phyloP scores from a whole-genome alignment of 2,329 filamentous ascomycete genomes.

The Akanthomyces lecanii region DNA sequence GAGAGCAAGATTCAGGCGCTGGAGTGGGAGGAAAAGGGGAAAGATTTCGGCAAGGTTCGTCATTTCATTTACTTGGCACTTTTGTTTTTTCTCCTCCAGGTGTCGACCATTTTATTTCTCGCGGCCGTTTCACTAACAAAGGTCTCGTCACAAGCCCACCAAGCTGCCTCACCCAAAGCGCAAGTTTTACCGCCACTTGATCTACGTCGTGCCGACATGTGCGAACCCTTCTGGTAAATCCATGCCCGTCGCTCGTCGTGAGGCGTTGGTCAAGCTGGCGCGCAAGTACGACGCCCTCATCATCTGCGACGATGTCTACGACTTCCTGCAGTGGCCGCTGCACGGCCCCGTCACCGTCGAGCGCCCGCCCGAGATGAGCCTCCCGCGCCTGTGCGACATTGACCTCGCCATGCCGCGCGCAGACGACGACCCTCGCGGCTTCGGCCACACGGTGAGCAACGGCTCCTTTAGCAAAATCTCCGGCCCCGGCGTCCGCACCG shows the following conservation, averaged over 20 bases:
- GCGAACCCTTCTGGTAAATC: slow-evolving; percentile 84
- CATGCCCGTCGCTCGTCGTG: slow-evolving; percentile 65
- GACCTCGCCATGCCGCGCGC: slow-evolving; percentile 62
- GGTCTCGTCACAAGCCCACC: slow-evolving; percentile 34
- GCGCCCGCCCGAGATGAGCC: slow-evolving; percentile 40
- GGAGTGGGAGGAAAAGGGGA: slow-evolving; percentile 25
- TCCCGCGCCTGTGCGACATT: slow-evolving; percentile 75
- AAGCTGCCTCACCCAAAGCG: slow-evolving; percentile 56
- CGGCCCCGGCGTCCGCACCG: slow-evolving; percentile 75
- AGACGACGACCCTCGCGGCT: slow-evolving; percentile 43
- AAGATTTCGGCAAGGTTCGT: slow-evolving; percentile 8
- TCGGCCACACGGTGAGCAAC: slow-evolving; percentile 81
- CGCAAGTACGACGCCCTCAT: slow-evolving; percentile 77
- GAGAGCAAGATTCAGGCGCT: slow-evolving; percentile 28
- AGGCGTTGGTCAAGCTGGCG: slow-evolving; percentile 69
- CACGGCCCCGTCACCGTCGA: slow-evolving; percentile 30
- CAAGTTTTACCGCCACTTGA: slow-evolving; percentile 80
- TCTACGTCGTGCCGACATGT: slow-evolving; percentile 86
- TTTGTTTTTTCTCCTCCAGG: background rate
- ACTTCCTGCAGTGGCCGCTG: slow-evolving; percentile 76
- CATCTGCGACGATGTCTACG: slow-evolving; percentile 89
- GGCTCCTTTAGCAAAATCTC: slow-evolving; percentile 87
- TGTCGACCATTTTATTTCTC: background rate
- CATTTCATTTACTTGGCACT: background rate
- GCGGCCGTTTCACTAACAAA: background rate